phyloP scores from a whole-genome alignment of 192 early-diverging fungal species.

The Mortierella claussenii region DNA sequence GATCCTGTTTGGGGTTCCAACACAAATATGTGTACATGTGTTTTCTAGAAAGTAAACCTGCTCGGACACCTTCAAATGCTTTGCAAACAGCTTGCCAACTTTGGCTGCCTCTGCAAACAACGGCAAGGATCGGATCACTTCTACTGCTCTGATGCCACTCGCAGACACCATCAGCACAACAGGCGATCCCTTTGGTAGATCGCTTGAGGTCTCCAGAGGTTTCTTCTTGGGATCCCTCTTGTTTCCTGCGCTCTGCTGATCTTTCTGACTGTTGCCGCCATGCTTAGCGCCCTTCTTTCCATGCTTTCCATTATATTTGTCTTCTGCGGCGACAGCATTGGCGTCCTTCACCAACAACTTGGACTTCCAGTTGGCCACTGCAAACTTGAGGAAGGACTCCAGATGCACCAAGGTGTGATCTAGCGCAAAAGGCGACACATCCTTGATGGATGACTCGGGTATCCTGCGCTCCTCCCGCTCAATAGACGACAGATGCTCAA shows the following conservation, averaged over 20 bases:
- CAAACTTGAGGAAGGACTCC: slow-evolving; percentile 65
- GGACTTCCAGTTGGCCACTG: slow-evolving; percentile 31
- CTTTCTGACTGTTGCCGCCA: too few species aligned
- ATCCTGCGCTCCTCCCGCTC: slow-evolving; percentile 53
- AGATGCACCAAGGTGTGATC: slow-evolving; percentile 59
- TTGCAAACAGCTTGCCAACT: slow-evolving; percentile 80
- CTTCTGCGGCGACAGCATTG: not conserved
- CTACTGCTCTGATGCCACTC: slow-evolving; percentile 70
- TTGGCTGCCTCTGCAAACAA: slow-evolving; percentile 63
- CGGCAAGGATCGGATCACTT: slow-evolving; percentile 65
- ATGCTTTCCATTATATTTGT: not conserved
- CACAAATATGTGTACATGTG: slow-evolving; percentile 65
- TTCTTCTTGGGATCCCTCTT: slow-evolving; percentile 58
- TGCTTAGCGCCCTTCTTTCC: slow-evolving; percentile 21
- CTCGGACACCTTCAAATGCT: slow-evolving; percentile 80
- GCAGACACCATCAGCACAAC: slow-evolving; percentile 66
- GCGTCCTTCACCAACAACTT: slow-evolving; percentile 50
- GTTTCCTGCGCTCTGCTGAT: slow-evolving; percentile 4
- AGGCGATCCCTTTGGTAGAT: slow-evolving; percentile 56
- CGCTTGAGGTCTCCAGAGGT: slow-evolving; percentile 39
- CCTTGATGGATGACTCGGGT: slow-evolving; percentile 50
- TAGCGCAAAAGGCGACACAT: slow-evolving; percentile 55
- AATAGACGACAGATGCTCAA: slow-evolving; percentile 51
- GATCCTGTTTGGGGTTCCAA: slow-evolving; percentile 78
- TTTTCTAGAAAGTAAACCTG: slow-evolving; percentile 67